Percentiles rank a stretch among this genome's conserved stretches.
Conservation (phyloP, 495 filamentous ascomycete species). For the Hypoxylon trugodes region DNA sequence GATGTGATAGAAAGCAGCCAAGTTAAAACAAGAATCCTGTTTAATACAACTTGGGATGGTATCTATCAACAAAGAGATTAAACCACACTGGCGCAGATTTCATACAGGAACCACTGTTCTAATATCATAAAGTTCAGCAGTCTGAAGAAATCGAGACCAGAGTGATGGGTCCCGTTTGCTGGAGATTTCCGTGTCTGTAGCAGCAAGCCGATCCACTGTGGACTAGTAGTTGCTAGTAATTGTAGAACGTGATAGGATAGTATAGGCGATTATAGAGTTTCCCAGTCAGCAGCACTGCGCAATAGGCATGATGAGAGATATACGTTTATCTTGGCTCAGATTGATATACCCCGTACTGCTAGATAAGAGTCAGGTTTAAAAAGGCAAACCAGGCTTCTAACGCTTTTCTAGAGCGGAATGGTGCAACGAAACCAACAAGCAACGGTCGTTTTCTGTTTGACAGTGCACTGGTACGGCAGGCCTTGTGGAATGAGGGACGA, state of each 20-base stretch:
- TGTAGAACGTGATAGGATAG: constrained; percentile 1
- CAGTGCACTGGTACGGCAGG: constrained; percentile 31
- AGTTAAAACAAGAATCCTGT: neutral
- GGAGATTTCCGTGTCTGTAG: neutral
- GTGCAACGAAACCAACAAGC: constrained; percentile 32
- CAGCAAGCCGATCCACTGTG: neutral
- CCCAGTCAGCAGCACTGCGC: neutral
- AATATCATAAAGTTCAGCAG: constrained; percentile 10
- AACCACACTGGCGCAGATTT: neutral
- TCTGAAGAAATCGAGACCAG: neutral
- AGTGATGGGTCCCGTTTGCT: constrained; percentile 8
- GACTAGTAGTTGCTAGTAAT: neutral
- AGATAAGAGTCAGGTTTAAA: neutral
- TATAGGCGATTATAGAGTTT: constrained; percentile 21
- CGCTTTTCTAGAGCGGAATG: constrained; percentile 28
- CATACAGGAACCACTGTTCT: neutral
- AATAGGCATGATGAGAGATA: constrained; percentile 5
- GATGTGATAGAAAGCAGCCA: neutral
- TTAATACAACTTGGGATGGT: constrained; percentile 1
- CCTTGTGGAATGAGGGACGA: constrained; percentile 38
- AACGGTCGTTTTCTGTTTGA: constrained; percentile 26
- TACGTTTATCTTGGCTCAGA: constrained; percentile 12
- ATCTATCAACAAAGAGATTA: constrained; percentile 8
- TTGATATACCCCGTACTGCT: constrained; percentile 5
- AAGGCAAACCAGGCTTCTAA: constrained; percentile 20